Conservation (phyloP, 1,284 basidiomycete genomes). For the Pseudozyma thailandica region DNA sequence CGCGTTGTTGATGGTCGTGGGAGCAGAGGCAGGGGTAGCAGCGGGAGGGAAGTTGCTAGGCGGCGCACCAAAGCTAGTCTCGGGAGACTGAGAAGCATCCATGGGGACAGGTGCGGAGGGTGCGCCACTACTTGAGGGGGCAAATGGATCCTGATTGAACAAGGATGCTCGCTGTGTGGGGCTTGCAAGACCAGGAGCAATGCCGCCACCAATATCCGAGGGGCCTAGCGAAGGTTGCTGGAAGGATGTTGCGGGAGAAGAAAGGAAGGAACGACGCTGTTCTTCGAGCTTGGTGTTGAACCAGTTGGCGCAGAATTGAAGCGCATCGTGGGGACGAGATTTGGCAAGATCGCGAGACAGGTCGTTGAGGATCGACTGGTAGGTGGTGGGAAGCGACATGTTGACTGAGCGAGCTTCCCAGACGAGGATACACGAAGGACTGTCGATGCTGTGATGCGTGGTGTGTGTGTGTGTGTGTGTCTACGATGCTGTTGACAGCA, state of each 20-base stretch:
- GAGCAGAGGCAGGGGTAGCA: neutral
- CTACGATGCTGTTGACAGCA: too few relatives aligned
- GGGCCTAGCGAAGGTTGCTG: constrained; percentile 54
- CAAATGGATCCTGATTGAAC: constrained; percentile 39
- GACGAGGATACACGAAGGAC: too few relatives aligned
- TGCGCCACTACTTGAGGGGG: constrained; percentile 2
- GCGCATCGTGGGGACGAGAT: constrained; percentile 84
- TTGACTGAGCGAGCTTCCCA: neutral
- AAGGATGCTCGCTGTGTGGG: constrained; percentile 44
- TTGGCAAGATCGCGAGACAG: constrained; percentile 85
- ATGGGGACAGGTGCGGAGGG: constrained; percentile 21
- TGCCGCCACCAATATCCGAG: constrained; percentile 21
- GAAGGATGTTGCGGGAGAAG: constrained; percentile 45
- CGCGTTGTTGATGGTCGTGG: constrained; percentile 10
- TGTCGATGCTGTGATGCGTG: neutral
- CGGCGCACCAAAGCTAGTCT: constrained; percentile 1
- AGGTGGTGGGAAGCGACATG: constrained; percentile 61
- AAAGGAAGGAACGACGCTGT: constrained; percentile 76
- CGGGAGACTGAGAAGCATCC: constrained; percentile 23
- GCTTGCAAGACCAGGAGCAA: constrained; percentile 33
- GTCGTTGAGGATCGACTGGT: constrained; percentile 76
- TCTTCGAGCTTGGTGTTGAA: constrained; percentile 87
- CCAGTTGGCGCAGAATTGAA: constrained; percentile 96
- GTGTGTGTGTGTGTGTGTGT: too few relatives aligned
- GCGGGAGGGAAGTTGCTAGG: constrained; percentile 15